Conservation (phyloP, 1,139 yeast genomes). For the Zygosaccharomyces pseudobailii region DNA sequence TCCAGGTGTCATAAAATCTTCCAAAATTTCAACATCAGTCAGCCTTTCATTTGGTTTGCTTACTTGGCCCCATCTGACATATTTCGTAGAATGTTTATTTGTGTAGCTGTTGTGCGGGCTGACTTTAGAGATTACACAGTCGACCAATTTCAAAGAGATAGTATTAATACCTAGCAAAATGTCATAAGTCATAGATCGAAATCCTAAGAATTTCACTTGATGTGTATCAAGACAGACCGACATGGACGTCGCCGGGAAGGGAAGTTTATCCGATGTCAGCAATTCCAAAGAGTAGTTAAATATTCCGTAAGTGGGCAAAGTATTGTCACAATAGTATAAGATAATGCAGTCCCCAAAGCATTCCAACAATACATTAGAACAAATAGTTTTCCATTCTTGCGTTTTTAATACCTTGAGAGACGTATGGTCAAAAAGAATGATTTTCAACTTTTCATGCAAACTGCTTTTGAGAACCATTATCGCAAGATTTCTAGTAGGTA, state of each 20-base stretch:
- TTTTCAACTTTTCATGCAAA: not conserved
- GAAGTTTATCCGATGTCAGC: not conserved
- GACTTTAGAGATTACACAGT: not conserved
- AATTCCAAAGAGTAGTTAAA: not conserved
- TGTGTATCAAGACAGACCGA: not conserved
- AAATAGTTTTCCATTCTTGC: not conserved
- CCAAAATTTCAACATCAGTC: not conserved
- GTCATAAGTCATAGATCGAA: not conserved
- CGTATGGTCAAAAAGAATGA: slow-evolving; percentile 5
- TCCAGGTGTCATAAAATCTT: not conserved
- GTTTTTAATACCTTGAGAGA: not conserved
- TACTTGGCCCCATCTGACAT: not conserved
- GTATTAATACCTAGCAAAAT: not conserved
- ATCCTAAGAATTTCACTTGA: slow-evolving; percentile 3
- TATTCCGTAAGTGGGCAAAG: slow-evolving; percentile 1
- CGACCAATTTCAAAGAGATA: not conserved
- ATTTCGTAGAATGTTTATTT: not conserved
- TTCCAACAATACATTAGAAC: slow-evolving; percentile 4
- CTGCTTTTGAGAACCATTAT: slow-evolving; percentile 1
- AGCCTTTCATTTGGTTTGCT: not conserved
- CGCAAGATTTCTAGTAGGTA: not conserved
- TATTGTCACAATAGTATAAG: slow-evolving; percentile 1
- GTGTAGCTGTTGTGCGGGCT: not conserved
- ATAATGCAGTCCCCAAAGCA: slow-evolving; percentile 1
- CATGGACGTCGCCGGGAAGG: not conserved